A percentile compares a stretch with the other conserved stretches of the same genome.
Conservation (phyloP, 192 early-diverging fungal species). For the Coemansia interrupta region DNA sequence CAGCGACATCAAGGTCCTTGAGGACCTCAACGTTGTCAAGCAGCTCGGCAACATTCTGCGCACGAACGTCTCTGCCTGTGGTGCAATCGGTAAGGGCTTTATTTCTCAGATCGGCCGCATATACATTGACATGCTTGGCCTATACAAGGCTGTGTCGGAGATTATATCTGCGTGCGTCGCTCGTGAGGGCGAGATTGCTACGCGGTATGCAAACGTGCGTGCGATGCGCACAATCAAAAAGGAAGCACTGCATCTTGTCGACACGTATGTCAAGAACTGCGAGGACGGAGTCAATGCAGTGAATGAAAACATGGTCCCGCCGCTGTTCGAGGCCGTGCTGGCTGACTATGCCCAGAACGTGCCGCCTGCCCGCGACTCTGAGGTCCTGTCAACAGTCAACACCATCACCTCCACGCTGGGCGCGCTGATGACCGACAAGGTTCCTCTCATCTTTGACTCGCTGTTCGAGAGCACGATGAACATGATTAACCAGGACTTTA, state of each 20-base stretch:
- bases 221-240: constrained; percentile 95
- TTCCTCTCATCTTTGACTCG: constrained; percentile 83
- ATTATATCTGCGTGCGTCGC: constrained; percentile 78
- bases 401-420: constrained; percentile 80
- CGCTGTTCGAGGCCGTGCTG: constrained; percentile 85
- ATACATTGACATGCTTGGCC: constrained; percentile 83
- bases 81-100: constrained; percentile 83
- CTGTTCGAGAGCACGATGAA: constrained; percentile 95
- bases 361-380: constrained; percentile 88
- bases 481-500: constrained; percentile 99
- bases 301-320: constrained; percentile 82
- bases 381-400: constrained; percentile 90
- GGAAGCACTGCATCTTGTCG: constrained; percentile 88
- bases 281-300: constrained; percentile 82
- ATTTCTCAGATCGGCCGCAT: constrained; percentile 84
- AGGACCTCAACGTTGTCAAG: constrained; percentile 80
- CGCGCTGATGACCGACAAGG: constrained; percentile 73
- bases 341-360: constrained; percentile 85
- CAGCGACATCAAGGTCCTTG: constrained; percentile 68
- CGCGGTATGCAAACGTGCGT: constrained; percentile 84
- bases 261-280: constrained; percentile 80
- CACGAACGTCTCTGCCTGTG: constrained; percentile 90
- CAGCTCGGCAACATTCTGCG: constrained; percentile 89
- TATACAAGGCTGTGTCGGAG: constrained; percentile 86
- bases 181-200: constrained; percentile 78